phyloP scores from a whole-genome alignment of 495 filamentous ascomycete species.

The Neurospora sp. region DNA sequence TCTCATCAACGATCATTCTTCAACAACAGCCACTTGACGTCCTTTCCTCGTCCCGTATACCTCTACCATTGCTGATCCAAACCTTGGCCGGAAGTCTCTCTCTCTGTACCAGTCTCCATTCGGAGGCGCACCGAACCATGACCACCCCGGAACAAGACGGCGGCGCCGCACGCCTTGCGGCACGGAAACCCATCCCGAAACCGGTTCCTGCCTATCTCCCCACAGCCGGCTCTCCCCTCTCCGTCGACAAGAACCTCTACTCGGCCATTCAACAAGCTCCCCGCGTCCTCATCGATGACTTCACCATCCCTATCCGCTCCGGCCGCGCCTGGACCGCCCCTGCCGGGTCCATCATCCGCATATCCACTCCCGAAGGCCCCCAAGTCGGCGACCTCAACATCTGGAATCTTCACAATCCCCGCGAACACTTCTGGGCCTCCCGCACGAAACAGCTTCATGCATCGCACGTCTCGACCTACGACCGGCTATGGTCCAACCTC shows the following conservation, averaged over 20 bases:
- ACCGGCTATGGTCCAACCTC: slow-evolving; percentile 66
- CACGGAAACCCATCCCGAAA: slow-evolving; percentile 19
- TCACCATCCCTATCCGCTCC: slow-evolving; percentile 44
- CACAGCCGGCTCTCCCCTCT: slow-evolving; percentile 29
- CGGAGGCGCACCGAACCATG: not conserved
- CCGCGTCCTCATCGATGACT: slow-evolving; percentile 27
- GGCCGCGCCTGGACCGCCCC: slow-evolving; percentile 55
- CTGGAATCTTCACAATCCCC: slow-evolving; percentile 65
- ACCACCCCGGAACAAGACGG: not conserved
- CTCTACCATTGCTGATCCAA: not conserved
- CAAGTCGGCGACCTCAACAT: slow-evolving; percentile 78
- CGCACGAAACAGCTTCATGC: slow-evolving; percentile 69
- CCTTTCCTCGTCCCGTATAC: not conserved
- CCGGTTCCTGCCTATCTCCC: slow-evolving; percentile 41
- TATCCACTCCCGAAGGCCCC: slow-evolving; percentile 64
- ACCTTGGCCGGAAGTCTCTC: not conserved
- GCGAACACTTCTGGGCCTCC: slow-evolving; percentile 70
- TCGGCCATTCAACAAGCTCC: slow-evolving; percentile 22
- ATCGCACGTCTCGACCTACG: slow-evolving; percentile 56
- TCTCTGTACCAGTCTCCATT: not conserved
- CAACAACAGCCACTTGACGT: not conserved
- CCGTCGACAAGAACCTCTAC: slow-evolving; percentile 36
- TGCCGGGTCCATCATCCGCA: slow-evolving; percentile 53
- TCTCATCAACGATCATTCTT: not conserved
- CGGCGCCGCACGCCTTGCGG: not conserved